Base-by-base conservation (phyloP, 2,329 filamentous ascomycete species). In the Pseudogymnoascus sp. region DNA sequence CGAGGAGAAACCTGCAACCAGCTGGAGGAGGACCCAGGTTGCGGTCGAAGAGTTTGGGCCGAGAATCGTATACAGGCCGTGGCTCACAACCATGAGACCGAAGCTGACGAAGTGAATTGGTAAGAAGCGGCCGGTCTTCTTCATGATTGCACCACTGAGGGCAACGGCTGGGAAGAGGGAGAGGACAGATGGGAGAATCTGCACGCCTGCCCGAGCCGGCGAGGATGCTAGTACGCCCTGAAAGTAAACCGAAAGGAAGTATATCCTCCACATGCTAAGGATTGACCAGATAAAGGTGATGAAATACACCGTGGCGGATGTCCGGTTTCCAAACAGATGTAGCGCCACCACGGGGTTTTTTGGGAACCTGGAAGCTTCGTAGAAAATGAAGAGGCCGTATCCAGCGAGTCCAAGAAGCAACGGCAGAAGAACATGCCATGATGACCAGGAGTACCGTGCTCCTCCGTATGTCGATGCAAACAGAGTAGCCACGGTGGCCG, bases 381-480 rank as follows among this genome's bases (percentile, higher is more conserved):
- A 81, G 4, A 75, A 39, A 4, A 73, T 64, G 28, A 80, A 77
- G 0, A 69, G 64, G 1, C 74, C 63, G 2, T 81, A 66, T 8
- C 79, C 79, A 2, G 74, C 37, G 0, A 77, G 25, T 0, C 81
- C 80, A 3, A 81, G 65, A 1, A 82, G 64, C 3, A 84, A 69
- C 1, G 81, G 79, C 0, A 73, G 69, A 4, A 83, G 62, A 6
- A 80, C 72, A 0, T 72, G 71, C 39, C 67, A 70, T 19, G 75
- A 73, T 0, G 72, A 72, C 81, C 81, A 83, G 0, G 77, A 67
- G 57, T 79, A 71, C 0, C 72, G 65, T 1, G 77, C 72, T 1
- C 80, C 80, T 21, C 77, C 80, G 57, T 74, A 80, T 11, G 76
- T 78, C 3, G 83, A 72, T 3, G 79, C 75, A 31, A 79, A 73